Evolutionary conservation across 371 early-diverging fungal genomes (phyloP).

Genomic region (Haplosporangium sp.): DNA sequence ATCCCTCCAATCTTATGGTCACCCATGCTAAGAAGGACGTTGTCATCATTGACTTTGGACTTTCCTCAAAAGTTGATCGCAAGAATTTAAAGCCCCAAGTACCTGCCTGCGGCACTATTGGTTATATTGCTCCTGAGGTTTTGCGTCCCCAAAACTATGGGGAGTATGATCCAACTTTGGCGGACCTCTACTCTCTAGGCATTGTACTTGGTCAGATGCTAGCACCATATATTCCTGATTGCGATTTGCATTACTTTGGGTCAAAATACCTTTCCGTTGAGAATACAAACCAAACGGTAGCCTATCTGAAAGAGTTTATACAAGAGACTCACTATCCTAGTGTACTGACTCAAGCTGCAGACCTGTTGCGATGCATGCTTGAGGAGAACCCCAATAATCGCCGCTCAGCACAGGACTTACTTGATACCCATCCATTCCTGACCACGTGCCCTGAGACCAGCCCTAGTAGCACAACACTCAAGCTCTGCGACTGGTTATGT

Average conservation of each 20-base stretch:
- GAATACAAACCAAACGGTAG: conserved; percentile 63
- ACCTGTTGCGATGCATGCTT: conserved; percentile 44
- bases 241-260: conserved; percentile 69
- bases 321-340: conserved; percentile 38
- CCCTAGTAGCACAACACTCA: conserved; percentile 17
- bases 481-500: conserved; percentile 54
- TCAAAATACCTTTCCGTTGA: conserved; percentile 67
- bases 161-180: conserved; percentile 50
- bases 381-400: conserved; percentile 45
- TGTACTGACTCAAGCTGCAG: conserved; percentile 48
- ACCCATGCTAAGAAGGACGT: conserved; percentile 65
- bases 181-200: conserved; percentile 77
- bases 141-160: conserved; percentile 49
- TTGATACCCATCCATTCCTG: conserved; percentile 48
- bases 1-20: conserved; percentile 72
- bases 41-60: conserved; percentile 78
- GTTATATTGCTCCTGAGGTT: conserved; percentile 86
- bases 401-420: conserved; percentile 41
- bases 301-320: conserved; percentile 59
- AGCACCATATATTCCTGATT: conserved; percentile 68
- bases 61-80: conserved; percentile 59
- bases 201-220: conserved; percentile 75
- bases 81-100: conserved; percentile 32
- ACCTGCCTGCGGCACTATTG: conserved; percentile 75
- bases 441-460: conserved; percentile 13